These are phyloP conservation scores for Cenchrus fungigraminus DNA, from an alignment of 176 grass and related monocot genomes.

Conservation along the genomic window DNA sequence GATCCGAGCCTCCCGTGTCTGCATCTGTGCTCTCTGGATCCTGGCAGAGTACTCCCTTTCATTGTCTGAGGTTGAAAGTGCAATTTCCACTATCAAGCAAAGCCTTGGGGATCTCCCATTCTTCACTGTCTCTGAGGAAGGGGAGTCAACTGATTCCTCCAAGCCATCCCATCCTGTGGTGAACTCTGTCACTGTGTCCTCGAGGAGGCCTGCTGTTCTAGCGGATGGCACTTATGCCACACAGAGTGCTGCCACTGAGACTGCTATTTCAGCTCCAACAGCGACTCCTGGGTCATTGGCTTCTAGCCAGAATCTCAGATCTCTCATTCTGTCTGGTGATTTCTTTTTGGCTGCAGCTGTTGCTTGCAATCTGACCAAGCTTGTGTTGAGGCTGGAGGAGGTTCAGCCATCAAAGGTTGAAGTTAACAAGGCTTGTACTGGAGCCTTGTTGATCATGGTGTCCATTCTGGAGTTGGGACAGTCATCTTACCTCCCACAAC, in stretches of 20 bases:
- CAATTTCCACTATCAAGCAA: constrained; percentile 71
- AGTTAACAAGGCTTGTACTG: constrained; percentile 59
- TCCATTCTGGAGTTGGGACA: constrained; percentile 62
- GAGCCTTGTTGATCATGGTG: constrained; percentile 57
- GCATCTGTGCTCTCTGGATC: constrained; percentile 68
- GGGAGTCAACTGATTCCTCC: constrained; percentile 47
- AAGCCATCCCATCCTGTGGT: constrained; percentile 43
- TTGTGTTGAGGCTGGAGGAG: constrained; percentile 74
- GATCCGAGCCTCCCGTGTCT: constrained; percentile 72
- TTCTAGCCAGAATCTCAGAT: constrained; percentile 58
- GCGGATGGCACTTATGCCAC: constrained; percentile 75
- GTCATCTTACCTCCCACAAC: constrained; percentile 62
- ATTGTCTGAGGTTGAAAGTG: constrained; percentile 63
- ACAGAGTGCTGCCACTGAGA: constrained; percentile 68
- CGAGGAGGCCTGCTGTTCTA: constrained; percentile 63
- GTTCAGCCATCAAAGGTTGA: constrained; percentile 62
- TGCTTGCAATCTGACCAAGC: constrained; percentile 57
- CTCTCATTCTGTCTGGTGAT: constrained; percentile 70
- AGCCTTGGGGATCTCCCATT: constrained; percentile 70
- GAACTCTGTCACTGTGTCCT: constrained; percentile 58
- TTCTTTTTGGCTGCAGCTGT: constrained; percentile 63
- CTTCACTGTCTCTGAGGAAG: constrained; percentile 64
- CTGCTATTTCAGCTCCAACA: constrained; percentile 48
- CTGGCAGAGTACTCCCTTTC: constrained; percentile 78
- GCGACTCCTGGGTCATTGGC: constrained; percentile 45